Evolutionary conservation across 495 filamentous ascomycete genomes (phyloP), one percentile per base, ranked within the genome.

Genomic region (Apodospora peruviana): DNA sequence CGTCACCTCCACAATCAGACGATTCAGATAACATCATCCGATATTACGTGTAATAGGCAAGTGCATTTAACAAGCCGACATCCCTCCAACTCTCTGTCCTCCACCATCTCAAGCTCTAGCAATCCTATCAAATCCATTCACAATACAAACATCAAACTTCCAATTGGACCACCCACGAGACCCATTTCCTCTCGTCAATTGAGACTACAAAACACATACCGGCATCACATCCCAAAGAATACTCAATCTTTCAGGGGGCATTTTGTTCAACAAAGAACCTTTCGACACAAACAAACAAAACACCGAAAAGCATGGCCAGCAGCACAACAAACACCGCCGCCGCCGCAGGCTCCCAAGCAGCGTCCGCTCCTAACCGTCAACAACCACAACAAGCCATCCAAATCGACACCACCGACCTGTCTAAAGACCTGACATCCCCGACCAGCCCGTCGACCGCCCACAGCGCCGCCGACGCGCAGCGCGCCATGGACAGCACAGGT

Each of bases 401-500:
- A n/a, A n/a, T n/a, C n/a, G n/a, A n/a, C n/a, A n/a, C n/a, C n/a
- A n/a, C n/a, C 43, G 32, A 45, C 44, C 45, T 60, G 49, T 14
- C 47, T 37, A 16, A 49, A 22, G 40, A 45, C 40, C 52, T 51
- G 42, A 34, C 18, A 9, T 20, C 24, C 10, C 14, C 42, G 19
- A 11, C 24, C 2, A 40, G 20, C 17, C 57, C 57, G 40, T 62
- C 50, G 2, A 42, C 42, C 24, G 32, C 44, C 11, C 52, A 52
- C 59, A 44, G 19, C 35, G 48, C 44, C 20, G 54, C 61, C 35
- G 63, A 67, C 16, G 60, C 64, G 20, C 42, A 51, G 18, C 57
- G 62, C 18, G 70, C 70, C 50, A 72, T 72, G 60, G 50, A 43
- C 32, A 44, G 38, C 42, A 70, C 67, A 0, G 48, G 44, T 5